Percentiles rank a stretch among this genome's conserved stretches.
phyloP scores from a whole-genome alignment of 352 stramenopile species.

The Phytophthora sansomeana region DNA sequence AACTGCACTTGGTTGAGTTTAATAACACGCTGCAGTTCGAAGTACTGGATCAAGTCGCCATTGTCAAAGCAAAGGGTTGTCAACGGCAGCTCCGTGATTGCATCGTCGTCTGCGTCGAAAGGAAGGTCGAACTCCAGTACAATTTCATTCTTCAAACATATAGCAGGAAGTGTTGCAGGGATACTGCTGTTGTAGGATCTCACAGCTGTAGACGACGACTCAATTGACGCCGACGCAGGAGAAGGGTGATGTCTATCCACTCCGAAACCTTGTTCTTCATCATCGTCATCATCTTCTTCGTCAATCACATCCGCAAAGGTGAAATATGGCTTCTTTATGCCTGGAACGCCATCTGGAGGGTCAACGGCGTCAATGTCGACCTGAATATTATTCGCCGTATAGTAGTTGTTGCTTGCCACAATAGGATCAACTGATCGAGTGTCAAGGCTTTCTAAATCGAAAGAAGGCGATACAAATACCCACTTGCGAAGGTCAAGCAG shows the following conservation, averaged over 20 bases:
- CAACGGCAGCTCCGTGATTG: constrained; percentile 68
- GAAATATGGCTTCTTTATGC: constrained; percentile 55
- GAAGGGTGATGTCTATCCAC: constrained; percentile 15
- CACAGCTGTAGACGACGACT: constrained; percentile 65
- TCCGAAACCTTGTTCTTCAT: constrained; percentile 26
- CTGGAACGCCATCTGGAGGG: constrained; percentile 37
- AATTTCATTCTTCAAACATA: constrained; percentile 86
- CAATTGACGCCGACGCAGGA: constrained; percentile 51
- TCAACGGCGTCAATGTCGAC: constrained; percentile 74
- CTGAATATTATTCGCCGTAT: constrained; percentile 86
- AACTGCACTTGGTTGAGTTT: constrained; percentile 79
- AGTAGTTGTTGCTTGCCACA: constrained; percentile 84
- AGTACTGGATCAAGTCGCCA: constrained; percentile 85
- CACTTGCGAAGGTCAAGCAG: constrained; percentile 88
- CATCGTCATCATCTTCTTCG: constrained; percentile 77
- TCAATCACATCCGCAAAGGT: constrained; percentile 71
- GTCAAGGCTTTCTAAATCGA: constrained; percentile 74
- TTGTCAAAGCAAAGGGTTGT: constrained; percentile 84
- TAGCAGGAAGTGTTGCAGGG: constrained; percentile 67
- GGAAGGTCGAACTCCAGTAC: constrained; percentile 86
- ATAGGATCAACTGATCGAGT: constrained; percentile 73
- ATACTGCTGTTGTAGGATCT: constrained; percentile 59
- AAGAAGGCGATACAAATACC: constrained; percentile 77
- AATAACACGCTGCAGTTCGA: constrained; percentile 77
- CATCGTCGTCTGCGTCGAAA: constrained; percentile 70